These are phyloP conservation scores for Trametes gibbosa DNA, from an alignment of 768 basidiomycete genomes.

Conservation along the genomic window DNA sequence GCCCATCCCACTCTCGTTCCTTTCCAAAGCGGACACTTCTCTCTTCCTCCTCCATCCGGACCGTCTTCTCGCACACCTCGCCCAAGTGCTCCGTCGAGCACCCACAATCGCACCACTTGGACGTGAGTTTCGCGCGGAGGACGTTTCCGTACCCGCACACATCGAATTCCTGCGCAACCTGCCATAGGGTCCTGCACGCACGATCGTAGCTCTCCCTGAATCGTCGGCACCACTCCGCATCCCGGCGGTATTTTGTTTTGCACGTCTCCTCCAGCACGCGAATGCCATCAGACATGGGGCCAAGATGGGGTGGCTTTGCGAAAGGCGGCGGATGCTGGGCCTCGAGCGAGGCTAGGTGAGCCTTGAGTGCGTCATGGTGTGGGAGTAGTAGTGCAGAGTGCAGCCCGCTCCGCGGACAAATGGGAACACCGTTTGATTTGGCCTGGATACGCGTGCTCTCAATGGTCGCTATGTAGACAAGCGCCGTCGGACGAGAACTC, in stretches of 20 bases:
- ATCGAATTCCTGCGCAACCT: slow-evolving; percentile 68
- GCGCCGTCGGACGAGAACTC: slow-evolving; percentile 28
- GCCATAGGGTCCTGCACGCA: slow-evolving; percentile 63
- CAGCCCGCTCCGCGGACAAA: slow-evolving; percentile 63
- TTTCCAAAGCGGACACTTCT: slow-evolving; percentile 59
- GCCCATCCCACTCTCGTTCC: slow-evolving; percentile 73
- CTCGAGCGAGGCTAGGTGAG: slow-evolving; percentile 61
- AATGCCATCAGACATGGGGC: slow-evolving; percentile 54
- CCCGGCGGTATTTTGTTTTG: slow-evolving; percentile 48
- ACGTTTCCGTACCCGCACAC: slow-evolving; percentile 69
- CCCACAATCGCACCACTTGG: slow-evolving; percentile 80
- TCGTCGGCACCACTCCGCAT: slow-evolving; percentile 55
- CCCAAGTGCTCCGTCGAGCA: slow-evolving; percentile 77
- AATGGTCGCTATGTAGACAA: not conserved
- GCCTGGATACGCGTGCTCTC: slow-evolving; percentile 40
- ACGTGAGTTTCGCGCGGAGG: slow-evolving; percentile 66
- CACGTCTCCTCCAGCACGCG: slow-evolving; percentile 66
- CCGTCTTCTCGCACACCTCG: slow-evolving; percentile 73
- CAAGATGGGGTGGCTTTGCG: slow-evolving; percentile 64
- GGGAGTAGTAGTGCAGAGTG: slow-evolving; percentile 68
- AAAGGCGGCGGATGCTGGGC: slow-evolving; percentile 55
- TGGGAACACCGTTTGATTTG: slow-evolving; percentile 63
- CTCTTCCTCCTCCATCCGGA: slow-evolving; percentile 66
- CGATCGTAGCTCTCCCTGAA: slow-evolving; percentile 65
- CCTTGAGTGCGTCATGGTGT: slow-evolving; percentile 54